phyloP scores from a whole-genome alignment of 768 basidiomycete genomes.

The Hygrophorus pudorinus region DNA sequence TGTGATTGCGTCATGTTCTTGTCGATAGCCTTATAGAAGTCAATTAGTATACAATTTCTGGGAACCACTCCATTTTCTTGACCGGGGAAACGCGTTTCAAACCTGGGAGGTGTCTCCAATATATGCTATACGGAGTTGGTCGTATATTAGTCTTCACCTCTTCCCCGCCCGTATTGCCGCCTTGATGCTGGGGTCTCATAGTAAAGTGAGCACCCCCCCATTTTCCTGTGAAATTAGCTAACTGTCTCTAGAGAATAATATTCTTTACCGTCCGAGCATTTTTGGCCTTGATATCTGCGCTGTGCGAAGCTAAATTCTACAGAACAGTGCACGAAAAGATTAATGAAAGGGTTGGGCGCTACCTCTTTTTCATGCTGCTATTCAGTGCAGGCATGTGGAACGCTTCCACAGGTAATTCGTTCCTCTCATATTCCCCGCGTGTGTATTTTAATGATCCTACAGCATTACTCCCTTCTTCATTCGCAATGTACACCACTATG shows the following conservation, averaged over 20 bases:
- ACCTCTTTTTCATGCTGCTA: conserved; percentile 78
- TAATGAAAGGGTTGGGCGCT: conserved; percentile 88
- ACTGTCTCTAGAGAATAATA: conserved; percentile 51
- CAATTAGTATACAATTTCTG: conserved; percentile 91
- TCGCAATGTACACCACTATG: conserved; percentile 84
- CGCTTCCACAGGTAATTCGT: conserved; percentile 58
- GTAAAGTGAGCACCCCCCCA: conserved; percentile 49
- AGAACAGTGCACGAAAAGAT: conserved; percentile 70
- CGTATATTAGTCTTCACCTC: conserved; percentile 81
- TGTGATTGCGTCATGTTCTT: neutral
- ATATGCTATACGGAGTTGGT: conserved; percentile 92
- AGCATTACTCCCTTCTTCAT: conserved; percentile 94
- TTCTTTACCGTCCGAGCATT: conserved; percentile 86
- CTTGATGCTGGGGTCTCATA: conserved; percentile 38
- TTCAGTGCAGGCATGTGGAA: conserved; percentile 95
- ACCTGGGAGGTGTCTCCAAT: conserved; percentile 95
- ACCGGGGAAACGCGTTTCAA: conserved; percentile 83
- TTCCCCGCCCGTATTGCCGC: conserved; percentile 50
- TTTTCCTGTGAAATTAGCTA: neutral
- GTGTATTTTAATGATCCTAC: conserved; percentile 3
- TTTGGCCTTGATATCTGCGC: conserved; percentile 60
- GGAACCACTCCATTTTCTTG: conserved; percentile 93
- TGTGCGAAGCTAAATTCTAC: conserved; percentile 79
- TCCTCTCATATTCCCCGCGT: conserved; percentile 3
- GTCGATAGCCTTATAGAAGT: conserved; percentile 4